Percentiles rank a stretch among this genome's conserved stretches.
phyloP scores from a whole-genome alignment of 1,284 basidiomycete species.

The Moniliophthora roreri region DNA sequence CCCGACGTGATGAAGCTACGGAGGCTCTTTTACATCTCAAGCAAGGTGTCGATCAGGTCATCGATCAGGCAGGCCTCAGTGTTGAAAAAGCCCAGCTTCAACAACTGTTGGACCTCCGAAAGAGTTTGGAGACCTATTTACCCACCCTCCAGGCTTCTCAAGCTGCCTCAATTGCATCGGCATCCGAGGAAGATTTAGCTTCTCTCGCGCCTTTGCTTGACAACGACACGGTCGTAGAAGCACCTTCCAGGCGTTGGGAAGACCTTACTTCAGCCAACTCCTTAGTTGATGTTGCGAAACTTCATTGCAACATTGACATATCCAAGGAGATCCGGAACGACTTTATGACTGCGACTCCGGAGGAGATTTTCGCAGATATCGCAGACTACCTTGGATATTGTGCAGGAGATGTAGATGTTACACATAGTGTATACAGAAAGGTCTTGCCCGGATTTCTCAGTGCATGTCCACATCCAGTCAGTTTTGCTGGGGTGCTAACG shows the following conservation, averaged over 20 bases:
- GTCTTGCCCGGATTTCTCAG: conserved; percentile 85
- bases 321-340: conserved; percentile 83
- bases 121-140: conserved; percentile 42
- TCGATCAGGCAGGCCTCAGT: conserved; percentile 33
- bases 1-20: conserved; percentile 58
- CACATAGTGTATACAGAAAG: conserved; percentile 79
- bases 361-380: conserved; percentile 69
- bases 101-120: conserved; percentile 42
- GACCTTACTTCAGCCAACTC: conserved; percentile 93
- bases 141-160: conserved; percentile 21
- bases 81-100: conserved; percentile 33
- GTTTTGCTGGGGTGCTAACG: conserved; percentile 87
- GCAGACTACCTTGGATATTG: conserved; percentile 88
- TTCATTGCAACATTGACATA: conserved; percentile 84
- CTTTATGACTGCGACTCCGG: conserved; percentile 67
- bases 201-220: conserved; percentile 25
- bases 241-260: conserved; percentile 75
- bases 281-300: conserved; percentile 86
- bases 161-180: conserved; percentile 15
- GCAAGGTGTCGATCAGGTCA: conserved; percentile 44
- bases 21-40: conserved; percentile 54
- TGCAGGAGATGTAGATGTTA: conserved; percentile 81
- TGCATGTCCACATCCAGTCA: conserved; percentile 91
- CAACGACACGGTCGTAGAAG: conserved; percentile 40
- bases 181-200: conserved; percentile 13